Conservation (phyloP, 2,329 filamentous ascomycete species). For the Exophiala calicioides region DNA sequence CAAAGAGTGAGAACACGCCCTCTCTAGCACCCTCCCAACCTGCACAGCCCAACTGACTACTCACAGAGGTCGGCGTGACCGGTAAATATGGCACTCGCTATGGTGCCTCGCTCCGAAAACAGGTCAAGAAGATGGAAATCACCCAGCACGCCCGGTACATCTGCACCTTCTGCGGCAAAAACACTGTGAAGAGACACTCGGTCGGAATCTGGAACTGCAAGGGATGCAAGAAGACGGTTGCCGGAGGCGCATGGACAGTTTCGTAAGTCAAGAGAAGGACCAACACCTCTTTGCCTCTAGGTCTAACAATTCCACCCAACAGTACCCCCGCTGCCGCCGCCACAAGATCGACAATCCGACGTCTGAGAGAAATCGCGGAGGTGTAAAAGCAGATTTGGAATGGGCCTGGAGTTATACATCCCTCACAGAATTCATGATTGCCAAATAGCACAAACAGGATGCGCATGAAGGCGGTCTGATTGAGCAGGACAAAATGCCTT, state of each 20-base stretch:
- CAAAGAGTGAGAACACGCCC: slow-evolving; percentile 77
- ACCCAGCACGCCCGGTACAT: slow-evolving; percentile 92
- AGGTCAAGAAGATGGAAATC: slow-evolving; percentile 99
- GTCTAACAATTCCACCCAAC: slow-evolving; percentile 25
- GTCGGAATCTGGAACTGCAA: slow-evolving; percentile 98
- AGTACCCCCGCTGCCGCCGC: slow-evolving; percentile 91
- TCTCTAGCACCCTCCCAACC: slow-evolving; percentile 12
- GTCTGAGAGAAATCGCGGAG: slow-evolving; percentile 96
- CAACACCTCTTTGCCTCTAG: not conserved
- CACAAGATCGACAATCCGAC: slow-evolving; percentile 93
- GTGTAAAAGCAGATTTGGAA: slow-evolving; percentile 50
- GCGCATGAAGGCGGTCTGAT: slow-evolving; percentile 15
- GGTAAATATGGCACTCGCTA: slow-evolving; percentile 99
- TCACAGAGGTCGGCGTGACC: slow-evolving; percentile 86
- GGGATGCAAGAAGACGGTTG: slow-evolving; percentile 90
- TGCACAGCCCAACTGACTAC: slow-evolving; percentile 6
- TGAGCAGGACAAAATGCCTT: slow-evolving; percentile 18
- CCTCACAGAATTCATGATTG: slow-evolving; percentile 12
- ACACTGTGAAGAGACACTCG: slow-evolving; percentile 83
- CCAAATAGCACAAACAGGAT: slow-evolving; percentile 14
- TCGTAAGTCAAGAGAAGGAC: slow-evolving; percentile 69
- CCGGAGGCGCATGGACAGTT: slow-evolving; percentile 91
- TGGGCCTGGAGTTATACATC: slow-evolving; percentile 26
- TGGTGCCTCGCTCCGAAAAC: slow-evolving; percentile 99
- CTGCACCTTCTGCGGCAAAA: slow-evolving; percentile 99